A percentile compares a stretch with the other conserved stretches of the same genome.
phyloP scores from a whole-genome alignment of 1,284 basidiomycete genomes.

The Sphaerobolus stellatus region DNA sequence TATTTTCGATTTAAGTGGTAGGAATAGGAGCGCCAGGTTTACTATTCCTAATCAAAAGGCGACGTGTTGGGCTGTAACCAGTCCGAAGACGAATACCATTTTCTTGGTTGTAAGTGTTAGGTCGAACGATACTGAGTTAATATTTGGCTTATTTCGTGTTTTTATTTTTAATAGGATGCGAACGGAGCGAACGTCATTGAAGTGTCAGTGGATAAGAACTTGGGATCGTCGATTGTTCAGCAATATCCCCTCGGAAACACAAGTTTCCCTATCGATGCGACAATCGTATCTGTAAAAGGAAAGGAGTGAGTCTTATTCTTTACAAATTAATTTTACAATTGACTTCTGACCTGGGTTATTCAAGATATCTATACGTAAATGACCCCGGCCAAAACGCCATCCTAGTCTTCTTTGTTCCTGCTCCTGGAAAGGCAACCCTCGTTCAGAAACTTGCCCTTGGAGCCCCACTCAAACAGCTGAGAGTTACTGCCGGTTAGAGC shows the following conservation, averaged over 20 bases:
- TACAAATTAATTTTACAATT: no score
- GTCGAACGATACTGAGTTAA: neutral
- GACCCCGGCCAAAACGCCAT: no score
- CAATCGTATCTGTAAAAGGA: slow-evolving; percentile 39
- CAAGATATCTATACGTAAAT: no score
- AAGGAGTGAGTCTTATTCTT: slow-evolving; percentile 53
- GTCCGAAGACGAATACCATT: slow-evolving; percentile 46
- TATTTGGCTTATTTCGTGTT: neutral
- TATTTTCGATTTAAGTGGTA: slow-evolving; percentile 27
- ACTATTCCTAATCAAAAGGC: slow-evolving; percentile 42
- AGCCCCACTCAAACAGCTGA: no score
- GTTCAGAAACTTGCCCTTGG: no score
- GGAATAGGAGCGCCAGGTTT: slow-evolving; percentile 26
- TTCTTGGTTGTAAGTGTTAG: slow-evolving; percentile 33
- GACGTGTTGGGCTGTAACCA: slow-evolving; percentile 50
- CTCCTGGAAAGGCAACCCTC: no score
- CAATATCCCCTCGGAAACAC: slow-evolving; percentile 41
- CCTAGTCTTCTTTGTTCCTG: no score
- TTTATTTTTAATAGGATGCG: slow-evolving; percentile 30
- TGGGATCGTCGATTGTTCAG: slow-evolving; percentile 45
- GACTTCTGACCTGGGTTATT: no score
- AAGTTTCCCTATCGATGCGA: slow-evolving; percentile 46
- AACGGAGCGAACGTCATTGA: slow-evolving; percentile 48
- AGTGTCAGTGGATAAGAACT: slow-evolving; percentile 43
- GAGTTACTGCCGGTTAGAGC: no score